phyloP scores from a whole-genome alignment of 208 protist species.

The Porcisia hertigi region DNA sequence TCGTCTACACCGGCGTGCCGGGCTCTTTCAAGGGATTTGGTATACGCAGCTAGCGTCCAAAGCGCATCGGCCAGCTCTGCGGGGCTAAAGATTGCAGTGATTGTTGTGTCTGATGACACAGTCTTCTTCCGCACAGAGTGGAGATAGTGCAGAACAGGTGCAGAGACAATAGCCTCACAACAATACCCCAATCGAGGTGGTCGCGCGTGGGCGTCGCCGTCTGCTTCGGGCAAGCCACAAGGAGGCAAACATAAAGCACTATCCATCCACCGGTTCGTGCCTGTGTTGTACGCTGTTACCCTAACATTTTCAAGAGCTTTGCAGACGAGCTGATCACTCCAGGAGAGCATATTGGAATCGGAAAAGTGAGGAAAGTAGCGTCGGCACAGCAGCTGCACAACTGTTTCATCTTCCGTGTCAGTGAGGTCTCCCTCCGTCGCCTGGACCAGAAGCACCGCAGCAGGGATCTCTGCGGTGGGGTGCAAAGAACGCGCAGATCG shows the following conservation, averaged over 20 bases:
- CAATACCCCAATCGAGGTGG: no score
- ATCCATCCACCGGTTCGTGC: no score
- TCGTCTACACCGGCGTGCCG: not conserved
- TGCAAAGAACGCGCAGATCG: not conserved
- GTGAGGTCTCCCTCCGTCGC: conserved; percentile 11
- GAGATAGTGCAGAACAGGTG: conserved; percentile 11
- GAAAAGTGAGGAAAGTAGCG: not conserved
- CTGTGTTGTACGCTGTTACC: not conserved
- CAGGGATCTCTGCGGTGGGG: not conserved
- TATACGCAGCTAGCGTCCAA: not conserved
- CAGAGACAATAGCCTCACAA: not conserved
- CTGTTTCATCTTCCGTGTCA: not conserved
- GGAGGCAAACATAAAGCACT: not conserved
- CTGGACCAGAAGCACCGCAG: not conserved
- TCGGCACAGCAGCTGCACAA: not conserved
- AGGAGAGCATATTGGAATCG: not conserved
- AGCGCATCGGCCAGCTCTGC: conserved; percentile 3
- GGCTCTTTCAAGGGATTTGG: not conserved
- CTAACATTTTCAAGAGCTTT: not conserved
- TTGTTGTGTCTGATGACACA: no score
- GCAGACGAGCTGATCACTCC: conserved; percentile 1
- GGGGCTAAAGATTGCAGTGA: not conserved
- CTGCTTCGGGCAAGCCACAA: not conserved
- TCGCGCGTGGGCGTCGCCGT: not conserved
- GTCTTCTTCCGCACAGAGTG: not conserved